phyloP scores from a whole-genome alignment of 208 protist genomes.

The Trypanosoma boissoni region DNA sequence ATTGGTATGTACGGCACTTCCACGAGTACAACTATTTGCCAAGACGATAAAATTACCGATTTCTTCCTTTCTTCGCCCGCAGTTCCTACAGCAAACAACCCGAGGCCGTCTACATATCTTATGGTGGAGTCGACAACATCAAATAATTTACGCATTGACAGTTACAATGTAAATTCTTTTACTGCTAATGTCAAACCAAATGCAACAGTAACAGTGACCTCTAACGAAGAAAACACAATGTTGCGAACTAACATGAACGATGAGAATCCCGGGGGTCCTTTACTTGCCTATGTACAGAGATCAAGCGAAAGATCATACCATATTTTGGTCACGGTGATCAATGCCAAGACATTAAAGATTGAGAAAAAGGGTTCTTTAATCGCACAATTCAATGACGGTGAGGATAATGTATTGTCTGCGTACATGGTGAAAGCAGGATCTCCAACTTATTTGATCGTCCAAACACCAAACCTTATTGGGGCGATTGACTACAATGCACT shows the following conservation, averaged over 20 bases:
- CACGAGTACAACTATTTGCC: not conserved
- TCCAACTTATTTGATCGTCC: not conserved
- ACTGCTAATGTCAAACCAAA: not conserved
- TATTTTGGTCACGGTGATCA: not conserved
- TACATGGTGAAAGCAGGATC: conserved; percentile 4
- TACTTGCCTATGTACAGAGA: conserved; percentile 19
- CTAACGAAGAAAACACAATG: not conserved
- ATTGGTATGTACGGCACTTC: conserved; percentile 2
- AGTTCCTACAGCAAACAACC: not conserved
- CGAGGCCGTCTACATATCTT: not conserved
- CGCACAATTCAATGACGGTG: not conserved
- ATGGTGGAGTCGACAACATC: not conserved
- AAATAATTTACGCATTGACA: not conserved
- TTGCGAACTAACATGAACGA: conserved; percentile 24
- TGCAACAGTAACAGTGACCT: not conserved
- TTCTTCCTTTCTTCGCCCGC: conserved; percentile 15
- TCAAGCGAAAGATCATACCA: not conserved
- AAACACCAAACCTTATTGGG: conserved; percentile 4
- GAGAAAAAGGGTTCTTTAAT: not conserved
- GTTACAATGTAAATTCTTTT: conserved; percentile 17
- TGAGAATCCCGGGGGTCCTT: not conserved
- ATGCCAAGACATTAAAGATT: not conserved
- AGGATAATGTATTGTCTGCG: not conserved
- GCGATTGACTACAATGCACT: conserved; percentile 6
- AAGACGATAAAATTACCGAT: conserved; percentile 2